These are phyloP conservation scores for Botrytis deweyae DNA, from an alignment of 2,329 filamentous ascomycete genomes.

Conservation along the genomic window DNA sequence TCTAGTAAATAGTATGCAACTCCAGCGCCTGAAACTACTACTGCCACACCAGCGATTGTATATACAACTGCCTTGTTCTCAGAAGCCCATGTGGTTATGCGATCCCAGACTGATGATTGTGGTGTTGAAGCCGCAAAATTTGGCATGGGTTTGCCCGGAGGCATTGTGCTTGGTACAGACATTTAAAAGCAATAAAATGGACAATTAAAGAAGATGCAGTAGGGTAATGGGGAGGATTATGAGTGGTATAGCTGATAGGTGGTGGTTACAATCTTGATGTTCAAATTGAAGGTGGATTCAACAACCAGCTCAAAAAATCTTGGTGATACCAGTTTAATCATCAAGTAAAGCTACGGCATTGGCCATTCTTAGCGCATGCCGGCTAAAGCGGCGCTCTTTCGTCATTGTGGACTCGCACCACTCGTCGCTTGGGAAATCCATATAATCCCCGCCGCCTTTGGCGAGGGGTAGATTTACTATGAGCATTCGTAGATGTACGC, in stretches of 20 bases:
- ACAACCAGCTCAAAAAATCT: conserved; percentile 24
- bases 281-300: conserved; percentile 20
- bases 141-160: conserved; percentile 33
- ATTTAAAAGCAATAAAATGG: conserved; percentile 30
- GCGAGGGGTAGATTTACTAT: conserved; percentile 2
- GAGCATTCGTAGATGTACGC: not conserved
- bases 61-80: conserved; percentile 96
- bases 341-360: conserved; percentile 29
- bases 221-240: conserved; percentile 26
- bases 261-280: conserved; percentile 23
- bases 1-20: conserved; percentile 85
- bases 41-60: conserved; percentile 90
- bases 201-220: conserved; percentile 31
- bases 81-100: conserved; percentile 85
- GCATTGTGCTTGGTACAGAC: conserved; percentile 35
- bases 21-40: conserved; percentile 87
- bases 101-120: conserved; percentile 63
- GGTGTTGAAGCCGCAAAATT: conserved; percentile 39
- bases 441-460: conserved; percentile 17
- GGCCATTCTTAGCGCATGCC: not conserved
- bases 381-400: conserved; percentile 22
- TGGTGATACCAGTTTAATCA: conserved; percentile 23
- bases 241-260: conserved; percentile 28
- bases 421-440: not conserved
- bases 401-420: conserved; percentile 14